Evolutionary conservation across 768 basidiomycete genomes (phyloP).

Genomic region (Macrolepiota albuminosa): DNA sequence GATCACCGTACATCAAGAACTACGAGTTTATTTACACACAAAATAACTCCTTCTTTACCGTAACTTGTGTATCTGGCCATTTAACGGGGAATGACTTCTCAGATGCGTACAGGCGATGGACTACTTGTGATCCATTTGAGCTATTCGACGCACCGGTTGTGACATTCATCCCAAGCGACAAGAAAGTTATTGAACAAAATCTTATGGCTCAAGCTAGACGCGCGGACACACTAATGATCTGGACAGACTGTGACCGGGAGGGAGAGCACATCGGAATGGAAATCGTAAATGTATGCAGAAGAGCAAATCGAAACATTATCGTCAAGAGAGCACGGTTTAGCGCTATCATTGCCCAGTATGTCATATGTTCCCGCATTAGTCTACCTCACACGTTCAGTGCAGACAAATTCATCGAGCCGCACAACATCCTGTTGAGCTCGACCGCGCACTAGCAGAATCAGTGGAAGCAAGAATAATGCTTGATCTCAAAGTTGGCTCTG

Average conservation of each 20-base stretch:
- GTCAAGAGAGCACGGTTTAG: constrained; percentile 91
- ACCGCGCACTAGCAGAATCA: constrained; percentile 80
- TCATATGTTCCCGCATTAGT: constrained; percentile 12
- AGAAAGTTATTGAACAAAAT: constrained; percentile 74
- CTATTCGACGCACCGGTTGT: constrained; percentile 87
- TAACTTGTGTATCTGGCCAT: constrained; percentile 93
- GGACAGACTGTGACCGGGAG: constrained; percentile 99
- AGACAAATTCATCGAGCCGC: constrained; percentile 97
- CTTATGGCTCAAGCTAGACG: constrained; percentile 66
- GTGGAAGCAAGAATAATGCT: constrained; percentile 87
- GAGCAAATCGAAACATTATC: constrained; percentile 62
- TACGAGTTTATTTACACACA: constrained; percentile 92
- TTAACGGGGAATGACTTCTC: constrained; percentile 74
- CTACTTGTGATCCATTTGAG: constrained; percentile 79
- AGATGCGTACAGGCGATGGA: constrained; percentile 74
- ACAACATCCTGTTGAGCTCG: constrained; percentile 83
- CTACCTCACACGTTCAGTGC: neutral
- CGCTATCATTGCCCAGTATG: constrained; percentile 95
- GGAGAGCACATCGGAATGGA: constrained; percentile 97
- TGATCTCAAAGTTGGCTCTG: constrained; percentile 89
- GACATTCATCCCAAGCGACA: constrained; percentile 52
- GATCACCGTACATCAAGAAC: constrained; percentile 78
- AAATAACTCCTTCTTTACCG: constrained; percentile 71
- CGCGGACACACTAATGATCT: constrained; percentile 89
- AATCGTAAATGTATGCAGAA: constrained; percentile 69